Conservation (phyloP, 192 early-diverging fungal genomes). For the Backusella sp. region DNA sequence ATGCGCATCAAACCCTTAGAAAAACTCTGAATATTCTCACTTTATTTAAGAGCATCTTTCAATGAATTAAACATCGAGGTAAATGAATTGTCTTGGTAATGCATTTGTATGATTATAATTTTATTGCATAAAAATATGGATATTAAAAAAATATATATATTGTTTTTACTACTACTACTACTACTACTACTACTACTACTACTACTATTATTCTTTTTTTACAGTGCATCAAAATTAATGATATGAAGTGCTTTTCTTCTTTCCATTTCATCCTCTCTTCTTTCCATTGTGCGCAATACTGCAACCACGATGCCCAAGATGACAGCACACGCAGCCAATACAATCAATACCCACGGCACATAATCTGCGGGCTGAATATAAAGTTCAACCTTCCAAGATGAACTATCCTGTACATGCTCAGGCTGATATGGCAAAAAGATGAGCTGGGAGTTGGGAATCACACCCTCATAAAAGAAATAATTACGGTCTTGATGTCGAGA, state of each 20-base stretch:
- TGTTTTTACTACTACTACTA: background rate
- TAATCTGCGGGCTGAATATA: constrained; percentile 88
- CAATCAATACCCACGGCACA: constrained; percentile 79
- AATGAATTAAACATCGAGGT: too few relatives aligned
- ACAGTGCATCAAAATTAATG: constrained; percentile 94
- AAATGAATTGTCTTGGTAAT: too few relatives aligned
- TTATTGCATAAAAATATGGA: too few relatives aligned
- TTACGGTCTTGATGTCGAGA: constrained; percentile 61
- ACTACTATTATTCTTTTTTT: background rate
- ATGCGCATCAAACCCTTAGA: too few relatives aligned
- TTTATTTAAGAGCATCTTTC: too few relatives aligned
- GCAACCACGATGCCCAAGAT: constrained; percentile 71
- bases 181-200: too few relatives aligned
- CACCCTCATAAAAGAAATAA: constrained; percentile 70
- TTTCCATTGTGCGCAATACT: constrained; percentile 74
- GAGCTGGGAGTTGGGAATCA: constrained; percentile 93
- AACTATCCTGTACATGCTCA: constrained; percentile 38
- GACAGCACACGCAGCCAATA: constrained; percentile 67
- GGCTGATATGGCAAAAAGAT: constrained; percentile 81
- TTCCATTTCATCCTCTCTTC: constrained; percentile 80
- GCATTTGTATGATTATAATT: too few relatives aligned
- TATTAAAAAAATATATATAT: too few relatives aligned
- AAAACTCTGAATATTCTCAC: too few relatives aligned
- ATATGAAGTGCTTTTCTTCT: constrained; percentile 74
- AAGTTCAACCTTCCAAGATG: constrained; percentile 81